Evolutionary conservation across 1,284 basidiomycete species (phyloP), one percentile per base, ranked within the genome.

Genomic region (Anthracocystis setariae): DNA sequence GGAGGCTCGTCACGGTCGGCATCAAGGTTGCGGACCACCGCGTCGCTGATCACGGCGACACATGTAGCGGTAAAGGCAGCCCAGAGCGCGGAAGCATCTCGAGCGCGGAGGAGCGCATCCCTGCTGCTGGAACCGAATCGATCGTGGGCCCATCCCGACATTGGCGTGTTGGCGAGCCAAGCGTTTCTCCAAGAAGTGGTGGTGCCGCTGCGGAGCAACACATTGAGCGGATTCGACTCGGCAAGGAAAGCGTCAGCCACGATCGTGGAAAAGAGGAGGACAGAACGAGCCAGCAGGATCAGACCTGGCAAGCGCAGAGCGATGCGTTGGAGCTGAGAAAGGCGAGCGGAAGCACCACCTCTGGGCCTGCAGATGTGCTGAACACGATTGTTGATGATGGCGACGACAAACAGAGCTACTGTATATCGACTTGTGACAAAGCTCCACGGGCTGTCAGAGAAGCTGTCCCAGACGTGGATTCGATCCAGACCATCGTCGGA

Each of bases 361-460:
- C 75, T 42, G 9, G 79, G 78, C 1, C 78, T 60, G 53, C 79
- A 81, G 39, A 81, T 74, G 54, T 81, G 78, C 27, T 78, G 73
- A 8, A 81, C 75, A 3, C 79, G 68, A 40, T 81, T 80, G 43
- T 70, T 71, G 38, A 79, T 32, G 23, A 79, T 67, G 8, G 72
- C 75, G 37, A 79, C 69, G 21, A 67, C 46, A 23, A 73, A 48
- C n/a, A 81, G 59, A 3, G 73, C 68, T 21, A 76, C 29, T 8
- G 73, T 53, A 37, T 78, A 81, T 3, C 78, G 74, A 18, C 78
- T 79, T 29, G 69, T 65, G 18, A 80, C 42, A 33, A 80, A 80
- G 46, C 68, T 70, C 68, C 74, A 73, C 0, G 77, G 73, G 24
- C 66, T 73, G 39, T 76, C 70, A 15, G 54, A 44, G 42, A 75